Base-by-base conservation (phyloP, 768 basidiomycete genomes). In the Sistotremastrum niveocremeum region DNA sequence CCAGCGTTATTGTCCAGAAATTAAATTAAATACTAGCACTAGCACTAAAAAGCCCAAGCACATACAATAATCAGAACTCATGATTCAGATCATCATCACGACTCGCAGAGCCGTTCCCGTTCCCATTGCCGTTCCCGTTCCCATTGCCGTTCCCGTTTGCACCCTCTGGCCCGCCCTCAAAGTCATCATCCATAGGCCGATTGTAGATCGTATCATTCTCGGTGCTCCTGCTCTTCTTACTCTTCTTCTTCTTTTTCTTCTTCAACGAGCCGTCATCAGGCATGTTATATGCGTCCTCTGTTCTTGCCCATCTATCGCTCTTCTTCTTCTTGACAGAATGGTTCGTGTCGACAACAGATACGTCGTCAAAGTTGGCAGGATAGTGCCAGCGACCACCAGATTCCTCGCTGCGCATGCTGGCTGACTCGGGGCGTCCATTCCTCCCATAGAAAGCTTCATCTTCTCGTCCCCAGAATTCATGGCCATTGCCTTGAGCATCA, bases 291-390 rank as follows among this genome's bases (percentile, higher is more conserved):
- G 86, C 87, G 59, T 90, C 87, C 62, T 87, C 84, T 33, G 86
- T 88, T 61, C 82, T 70, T 49, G 80, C 85, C 81, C 82, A 89
- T 48, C 87, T 69, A 55, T 90, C 87, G 62, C 89, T 88, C 73
- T 87, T 89, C 44, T 75, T 74, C 54, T 79, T 80, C 62, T 67
- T 74, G 51, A 62, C 65, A 46, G 52, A 48, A 51, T 67, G 68
- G 48, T 60, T 56, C 42, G 65, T 58, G 39, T 63, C 61, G 32
- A 60, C 57, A 28, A 65, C 55, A 30, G 66, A 67, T 12, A 66
- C 50, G 52, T 86, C 84, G 41, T 79, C 77, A 55, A 89, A 86
- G 58, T 88, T 86, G 51, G 86, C 80, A 9, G 84, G 84, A 62
- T 90, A 90, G 52, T 72, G 84, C 87, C 87, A 90, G 47, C 85